Base-by-base conservation (phyloP, 1,284 basidiomycete species). In the Fomitopsis schrenkii region DNA sequence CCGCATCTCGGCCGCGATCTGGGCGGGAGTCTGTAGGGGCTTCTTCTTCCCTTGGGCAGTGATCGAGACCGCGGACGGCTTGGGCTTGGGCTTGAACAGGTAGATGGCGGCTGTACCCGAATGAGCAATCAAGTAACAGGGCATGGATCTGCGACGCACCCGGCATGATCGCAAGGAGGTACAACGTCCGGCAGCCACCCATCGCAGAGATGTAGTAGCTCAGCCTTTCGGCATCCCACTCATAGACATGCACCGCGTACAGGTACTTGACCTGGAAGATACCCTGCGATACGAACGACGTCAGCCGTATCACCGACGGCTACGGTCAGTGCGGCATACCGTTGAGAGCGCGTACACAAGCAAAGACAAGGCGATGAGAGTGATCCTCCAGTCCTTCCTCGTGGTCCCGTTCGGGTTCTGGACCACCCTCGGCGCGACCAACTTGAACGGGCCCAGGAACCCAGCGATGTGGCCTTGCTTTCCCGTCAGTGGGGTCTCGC, bases 201-300 rank as follows among this genome's bases (percentile, higher is more conserved):
- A 84, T 75, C 58, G 81, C 72, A 0, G 83, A 83, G 65, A 90
- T 81, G 67, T 84, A 90, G 63, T 87, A 87, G 45, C 87, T 86
- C 48, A 89, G 72, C 78, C 86, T 75, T 61, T 83, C 79, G 7
- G 84, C 79, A 15, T 76, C 77, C 87, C 87, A 90, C 2, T 77
- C 78, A 63, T 82, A 85, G 30, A 81, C 63, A 71, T 81, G 80
- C 54, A 77, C 78, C 6, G 83, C 84, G 62, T 85, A 90, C 45
- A 87, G 78, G 62, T 83, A 82, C 70, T 89, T 90, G 68, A 87
- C 71, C 64, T 81, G 78, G 70, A 83, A 79, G 2, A 88, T 66
- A 8, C 86, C 87, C 78, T 85, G 60, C 33, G 45, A 41, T 28
- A 14, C 17, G 41, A 48, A 46, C 28, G 63, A 12, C 9, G 9